phyloP scores from a whole-genome alignment of 202 grass and related monocot genomes.

The Dendrocalamus latiflorus region DNA sequence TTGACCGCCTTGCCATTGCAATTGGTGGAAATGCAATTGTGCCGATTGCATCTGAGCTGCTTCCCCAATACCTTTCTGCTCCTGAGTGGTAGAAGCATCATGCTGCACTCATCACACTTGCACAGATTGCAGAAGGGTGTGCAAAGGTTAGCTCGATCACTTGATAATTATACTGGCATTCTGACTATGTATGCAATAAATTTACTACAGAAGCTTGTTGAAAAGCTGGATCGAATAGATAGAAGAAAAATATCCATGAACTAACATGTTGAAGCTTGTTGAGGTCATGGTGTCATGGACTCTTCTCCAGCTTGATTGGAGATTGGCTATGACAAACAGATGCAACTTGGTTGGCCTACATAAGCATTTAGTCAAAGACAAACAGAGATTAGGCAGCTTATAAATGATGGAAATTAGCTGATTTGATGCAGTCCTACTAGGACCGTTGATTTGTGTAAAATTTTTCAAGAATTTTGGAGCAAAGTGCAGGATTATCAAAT shows the following conservation, averaged over 20 bases:
- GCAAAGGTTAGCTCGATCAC: conserved; percentile 52
- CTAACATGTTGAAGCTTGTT: background rate
- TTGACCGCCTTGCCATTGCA: conserved; percentile 82
- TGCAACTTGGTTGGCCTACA: no score
- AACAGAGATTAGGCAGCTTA: no score
- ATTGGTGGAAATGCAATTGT: conserved; percentile 88
- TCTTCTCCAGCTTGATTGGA: no score
- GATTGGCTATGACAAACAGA: no score
- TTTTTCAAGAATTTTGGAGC: no score
- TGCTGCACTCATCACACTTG: conserved; percentile 86
- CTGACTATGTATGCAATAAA: background rate
- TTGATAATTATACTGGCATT: background rate
- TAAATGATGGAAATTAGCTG: no score
- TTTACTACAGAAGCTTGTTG: background rate
- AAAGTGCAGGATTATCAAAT: no score
- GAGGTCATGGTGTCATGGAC: no score
- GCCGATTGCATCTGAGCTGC: conserved; percentile 81
- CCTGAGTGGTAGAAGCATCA: conserved; percentile 99
- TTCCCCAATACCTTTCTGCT: conserved; percentile 66
- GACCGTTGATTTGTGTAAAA: no score
- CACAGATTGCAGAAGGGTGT: conserved; percentile 97
- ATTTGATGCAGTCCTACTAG: no score
- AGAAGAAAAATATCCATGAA: background rate
- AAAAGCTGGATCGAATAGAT: background rate
- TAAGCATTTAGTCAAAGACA: no score